Conservation (phyloP, 345 rosid species). For the Excoecaria agallocha region DNA sequence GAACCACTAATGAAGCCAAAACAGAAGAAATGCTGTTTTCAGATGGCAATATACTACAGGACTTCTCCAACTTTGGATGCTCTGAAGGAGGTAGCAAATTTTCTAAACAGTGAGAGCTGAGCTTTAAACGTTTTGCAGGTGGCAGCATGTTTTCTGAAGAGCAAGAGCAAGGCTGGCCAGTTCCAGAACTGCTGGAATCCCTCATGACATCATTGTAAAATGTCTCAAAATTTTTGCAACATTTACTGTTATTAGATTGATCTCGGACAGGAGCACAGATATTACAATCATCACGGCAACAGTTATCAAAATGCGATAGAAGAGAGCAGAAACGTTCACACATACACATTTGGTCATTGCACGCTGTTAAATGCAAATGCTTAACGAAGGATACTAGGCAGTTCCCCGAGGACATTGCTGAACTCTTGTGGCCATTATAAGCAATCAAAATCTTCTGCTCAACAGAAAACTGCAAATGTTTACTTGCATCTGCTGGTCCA, state of each 20-base stretch:
- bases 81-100: conserved; percentile 12
- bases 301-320: conserved; percentile 31
- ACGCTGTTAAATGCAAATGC: conserved; percentile 30
- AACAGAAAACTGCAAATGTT: background rate
- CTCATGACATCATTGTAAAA: background rate
- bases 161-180: conserved; percentile 13
- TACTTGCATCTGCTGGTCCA: conserved; percentile 1
- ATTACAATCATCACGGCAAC: conserved; percentile 18
- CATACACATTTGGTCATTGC: conserved; percentile 21
- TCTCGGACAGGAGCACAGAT: conserved; percentile 26
- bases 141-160: conserved; percentile 21
- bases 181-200: conserved; percentile 7
- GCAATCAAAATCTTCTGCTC: conserved; percentile 22
- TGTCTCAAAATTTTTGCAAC: conserved; percentile 2
- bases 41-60: conserved; percentile 13
- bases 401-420: conserved; percentile 2
- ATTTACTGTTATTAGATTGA: background rate
- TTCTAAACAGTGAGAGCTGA: background rate
- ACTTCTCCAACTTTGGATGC: conserved; percentile 24
- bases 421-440: conserved; percentile 27
- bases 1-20: conserved; percentile 21
- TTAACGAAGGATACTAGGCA: conserved; percentile 27
- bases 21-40: conserved; percentile 16
- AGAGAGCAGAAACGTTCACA: conserved; percentile 20
- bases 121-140: conserved; percentile 14